phyloP scores from a whole-genome alignment of 257 asterid species.

The Ligustrum vulgare region DNA sequence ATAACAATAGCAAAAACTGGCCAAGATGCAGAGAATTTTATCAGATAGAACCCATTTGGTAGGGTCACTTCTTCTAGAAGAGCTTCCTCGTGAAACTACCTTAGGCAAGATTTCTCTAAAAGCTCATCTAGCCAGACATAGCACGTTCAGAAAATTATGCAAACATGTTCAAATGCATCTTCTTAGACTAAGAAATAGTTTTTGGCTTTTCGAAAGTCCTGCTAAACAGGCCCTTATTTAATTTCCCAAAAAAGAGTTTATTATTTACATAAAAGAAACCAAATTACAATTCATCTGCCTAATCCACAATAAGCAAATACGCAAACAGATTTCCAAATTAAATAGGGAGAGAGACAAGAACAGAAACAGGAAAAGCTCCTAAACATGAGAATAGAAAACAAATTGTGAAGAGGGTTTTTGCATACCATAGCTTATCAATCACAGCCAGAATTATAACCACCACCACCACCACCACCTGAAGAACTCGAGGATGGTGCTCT shows the following conservation, averaged over 20 bases:
- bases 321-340: conserved; percentile 29
- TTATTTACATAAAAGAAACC: conserved; percentile 42
- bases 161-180: no score
- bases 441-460: conserved; percentile 16
- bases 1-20: conserved; percentile 8
- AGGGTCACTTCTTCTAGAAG: no score
- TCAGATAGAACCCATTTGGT: conserved; percentile 5
- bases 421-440: conserved; percentile 34
- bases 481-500: conserved; percentile 39
- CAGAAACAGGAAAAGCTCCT: conserved; percentile 10
- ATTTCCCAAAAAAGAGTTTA: conserved; percentile 23
- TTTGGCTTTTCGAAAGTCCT: no score
- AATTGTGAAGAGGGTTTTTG: conserved; percentile 19
- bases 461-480: conserved; percentile 18
- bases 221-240: not conserved
- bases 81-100: no score
- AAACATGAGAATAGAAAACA: conserved; percentile 26
- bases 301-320: conserved; percentile 19
- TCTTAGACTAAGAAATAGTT: no score
- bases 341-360: not conserved
- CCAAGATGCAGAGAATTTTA: conserved; percentile 7
- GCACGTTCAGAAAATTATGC: not conserved
- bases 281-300: conserved; percentile 23
- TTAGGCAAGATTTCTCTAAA: no score
- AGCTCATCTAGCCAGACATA: no score